A percentile compares a stretch with the other conserved stretches of the same genome.
Evolutionary conservation across 169 alveolate genomes (phyloP).

Genomic region (Babesia ovis): DNA sequence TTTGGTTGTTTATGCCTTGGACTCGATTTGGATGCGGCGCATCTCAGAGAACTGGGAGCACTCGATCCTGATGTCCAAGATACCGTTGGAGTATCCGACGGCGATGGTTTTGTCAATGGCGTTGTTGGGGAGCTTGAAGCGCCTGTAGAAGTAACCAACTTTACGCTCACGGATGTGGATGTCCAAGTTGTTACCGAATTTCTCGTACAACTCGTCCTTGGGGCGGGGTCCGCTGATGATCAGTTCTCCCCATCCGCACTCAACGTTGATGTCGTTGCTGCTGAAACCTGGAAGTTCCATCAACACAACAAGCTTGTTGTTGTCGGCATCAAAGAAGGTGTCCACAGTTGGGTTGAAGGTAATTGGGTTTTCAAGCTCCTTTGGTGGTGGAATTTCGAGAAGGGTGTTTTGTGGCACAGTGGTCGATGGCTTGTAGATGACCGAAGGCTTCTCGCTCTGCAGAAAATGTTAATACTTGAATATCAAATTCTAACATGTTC

Average conservation of each 20-base stretch:
- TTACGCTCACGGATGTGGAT: conserved; percentile 78
- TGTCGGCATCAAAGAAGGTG: conserved; percentile 75
- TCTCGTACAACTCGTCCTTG: conserved; percentile 78
- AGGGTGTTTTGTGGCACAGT: conserved; percentile 76
- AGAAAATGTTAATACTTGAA: neutral
- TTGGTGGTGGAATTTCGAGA: conserved; percentile 76
- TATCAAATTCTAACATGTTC: neutral
- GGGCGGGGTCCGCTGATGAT: conserved; percentile 74
- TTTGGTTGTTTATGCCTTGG: conserved; percentile 9
- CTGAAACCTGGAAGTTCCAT: conserved; percentile 80
- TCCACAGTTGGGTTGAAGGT: conserved; percentile 80
- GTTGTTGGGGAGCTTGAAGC: conserved; percentile 79
- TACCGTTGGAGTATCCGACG: conserved; percentile 77
- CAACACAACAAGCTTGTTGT: conserved; percentile 64
- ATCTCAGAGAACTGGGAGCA: conserved; percentile 67
- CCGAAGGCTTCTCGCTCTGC: conserved; percentile 74
- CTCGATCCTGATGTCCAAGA: conserved; percentile 43
- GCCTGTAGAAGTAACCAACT: conserved; percentile 78
- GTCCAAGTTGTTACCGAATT: conserved; percentile 75
- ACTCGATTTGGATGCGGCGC: conserved; percentile 44
- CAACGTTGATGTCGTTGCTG: conserved; percentile 71
- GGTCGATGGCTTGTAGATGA: conserved; percentile 74
- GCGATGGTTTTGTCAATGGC: conserved; percentile 71
- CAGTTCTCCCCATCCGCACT: conserved; percentile 76
- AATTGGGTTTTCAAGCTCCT: conserved; percentile 66